A percentile compares a stretch with the other conserved stretches of the same genome.
These are phyloP conservation scores for Acidomyces sp. DNA, from an alignment of 495 filamentous ascomycete species.

Conservation along the genomic window DNA sequence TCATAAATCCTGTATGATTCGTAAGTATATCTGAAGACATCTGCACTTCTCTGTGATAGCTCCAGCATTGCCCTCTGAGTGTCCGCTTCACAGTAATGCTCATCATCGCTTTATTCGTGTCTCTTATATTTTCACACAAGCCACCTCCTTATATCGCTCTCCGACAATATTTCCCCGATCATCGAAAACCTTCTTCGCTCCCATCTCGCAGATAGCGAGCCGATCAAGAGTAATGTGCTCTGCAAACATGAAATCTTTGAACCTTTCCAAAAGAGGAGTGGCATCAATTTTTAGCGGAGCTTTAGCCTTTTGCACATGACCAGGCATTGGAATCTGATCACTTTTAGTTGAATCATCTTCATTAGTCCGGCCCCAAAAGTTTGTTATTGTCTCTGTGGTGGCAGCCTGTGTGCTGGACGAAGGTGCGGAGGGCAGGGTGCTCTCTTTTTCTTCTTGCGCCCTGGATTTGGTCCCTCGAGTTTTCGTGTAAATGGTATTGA, in stretches of 20 bases:
- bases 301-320: constrained; percentile 22
- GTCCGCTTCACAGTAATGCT: no score
- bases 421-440: background rate
- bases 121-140: constrained; percentile 10
- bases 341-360: constrained; percentile 13
- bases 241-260: constrained; percentile 28
- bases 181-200: constrained; percentile 28
- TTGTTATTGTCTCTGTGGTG: background rate
- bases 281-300: constrained; percentile 27
- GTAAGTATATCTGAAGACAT: no score
- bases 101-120: no score
- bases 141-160: constrained; percentile 28
- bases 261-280: constrained; percentile 24
- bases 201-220: constrained; percentile 32
- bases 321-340: no score
- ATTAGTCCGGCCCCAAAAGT: background rate
- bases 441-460: background rate
- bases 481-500: constrained; percentile 75
- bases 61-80: no score
- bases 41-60: no score
- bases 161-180: constrained; percentile 22
- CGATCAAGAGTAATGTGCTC: constrained; percentile 26
- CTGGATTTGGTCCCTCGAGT: constrained; percentile 9
- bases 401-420: no score
- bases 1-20: no score